Conservation (phyloP, 2,329 filamentous ascomycete genomes). For the Colletotrichum navitas region DNA sequence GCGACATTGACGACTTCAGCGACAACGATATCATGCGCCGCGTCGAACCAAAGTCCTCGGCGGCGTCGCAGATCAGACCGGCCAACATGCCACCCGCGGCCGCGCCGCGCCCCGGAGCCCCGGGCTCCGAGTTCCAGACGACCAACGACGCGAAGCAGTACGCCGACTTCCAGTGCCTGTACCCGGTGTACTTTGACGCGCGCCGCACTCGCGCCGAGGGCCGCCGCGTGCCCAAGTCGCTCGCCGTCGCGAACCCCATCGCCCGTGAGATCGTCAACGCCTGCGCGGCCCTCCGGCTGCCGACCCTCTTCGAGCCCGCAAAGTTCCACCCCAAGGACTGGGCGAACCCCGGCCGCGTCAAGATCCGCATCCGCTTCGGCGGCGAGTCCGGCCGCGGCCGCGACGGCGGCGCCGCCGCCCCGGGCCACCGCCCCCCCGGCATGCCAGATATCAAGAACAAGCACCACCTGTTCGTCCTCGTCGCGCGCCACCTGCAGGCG, state of each 20-base stretch:
- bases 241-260: slow-evolving; percentile 87
- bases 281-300: slow-evolving; percentile 77
- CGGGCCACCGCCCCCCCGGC: slow-evolving; percentile 42
- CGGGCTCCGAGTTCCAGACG: slow-evolving; percentile 49
- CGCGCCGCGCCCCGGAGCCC: slow-evolving; percentile 53
- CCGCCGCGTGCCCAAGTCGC: slow-evolving; percentile 77
- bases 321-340: slow-evolving; percentile 97
- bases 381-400: slow-evolving; percentile 34
- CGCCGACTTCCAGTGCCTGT: slow-evolving; percentile 88
- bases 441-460: slow-evolving; percentile 76
- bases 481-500: slow-evolving; percentile 80
- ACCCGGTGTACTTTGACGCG: slow-evolving; percentile 95
- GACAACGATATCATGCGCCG: slow-evolving; percentile 69
- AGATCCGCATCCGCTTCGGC: slow-evolving; percentile 61
- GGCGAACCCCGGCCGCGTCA: slow-evolving; percentile 93
- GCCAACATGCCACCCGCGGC: slow-evolving; percentile 52
- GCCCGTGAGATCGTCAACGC: slow-evolving; percentile 91
- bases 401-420: slow-evolving; percentile 68
- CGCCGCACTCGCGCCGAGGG: slow-evolving; percentile 81
- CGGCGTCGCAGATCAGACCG: slow-evolving; percentile 51
- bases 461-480: slow-evolving; percentile 87
- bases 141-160: slow-evolving; percentile 67
- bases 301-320: slow-evolving; percentile 87
- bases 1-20: slow-evolving; percentile 78
- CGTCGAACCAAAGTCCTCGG: slow-evolving; percentile 51